These are phyloP conservation scores for Cryptosporidium felis DNA, from an alignment of 169 alveolate species.

Conservation along the genomic window DNA sequence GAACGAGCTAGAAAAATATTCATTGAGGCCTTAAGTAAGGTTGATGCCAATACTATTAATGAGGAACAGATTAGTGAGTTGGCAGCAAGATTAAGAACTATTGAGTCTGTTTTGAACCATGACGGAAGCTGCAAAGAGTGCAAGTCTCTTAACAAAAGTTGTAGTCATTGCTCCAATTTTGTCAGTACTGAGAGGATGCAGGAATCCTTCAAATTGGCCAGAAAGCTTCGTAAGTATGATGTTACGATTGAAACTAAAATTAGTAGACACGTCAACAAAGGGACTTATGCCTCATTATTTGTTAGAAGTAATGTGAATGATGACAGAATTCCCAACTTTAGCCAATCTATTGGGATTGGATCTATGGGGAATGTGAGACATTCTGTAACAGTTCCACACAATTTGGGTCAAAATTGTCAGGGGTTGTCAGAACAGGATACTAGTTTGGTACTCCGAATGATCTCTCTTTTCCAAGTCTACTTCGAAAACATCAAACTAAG, in stretches of 20 bases:
- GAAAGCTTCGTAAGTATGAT: neutral
- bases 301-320: conserved; percentile 44
- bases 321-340: conserved; percentile 4
- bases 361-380: neutral
- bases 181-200: neutral
- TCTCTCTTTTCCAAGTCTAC: neutral
- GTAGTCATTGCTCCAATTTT: conserved; percentile 8
- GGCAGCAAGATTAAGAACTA: conserved; percentile 39
- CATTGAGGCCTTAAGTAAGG: neutral
- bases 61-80: neutral
- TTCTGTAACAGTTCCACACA: neutral
- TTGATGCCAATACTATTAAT: neutral
- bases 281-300: conserved; percentile 17
- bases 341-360: conserved; percentile 23
- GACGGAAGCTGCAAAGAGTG: conserved; percentile 29
- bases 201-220: conserved; percentile 16
- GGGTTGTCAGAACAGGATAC: conserved; percentile 11
- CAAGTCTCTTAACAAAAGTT: neutral
- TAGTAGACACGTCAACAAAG: neutral
- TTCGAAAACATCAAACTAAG: conserved; percentile 7
- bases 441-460: conserved; percentile 3
- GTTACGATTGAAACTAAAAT: conserved; percentile 18
- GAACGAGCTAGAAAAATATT: conserved; percentile 33
- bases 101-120: conserved; percentile 4
- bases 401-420: conserved; percentile 24